These are phyloP conservation scores for Fagopyrum tataricum DNA, from an alignment of 148 eudicot genomes.

Conservation along the genomic window DNA sequence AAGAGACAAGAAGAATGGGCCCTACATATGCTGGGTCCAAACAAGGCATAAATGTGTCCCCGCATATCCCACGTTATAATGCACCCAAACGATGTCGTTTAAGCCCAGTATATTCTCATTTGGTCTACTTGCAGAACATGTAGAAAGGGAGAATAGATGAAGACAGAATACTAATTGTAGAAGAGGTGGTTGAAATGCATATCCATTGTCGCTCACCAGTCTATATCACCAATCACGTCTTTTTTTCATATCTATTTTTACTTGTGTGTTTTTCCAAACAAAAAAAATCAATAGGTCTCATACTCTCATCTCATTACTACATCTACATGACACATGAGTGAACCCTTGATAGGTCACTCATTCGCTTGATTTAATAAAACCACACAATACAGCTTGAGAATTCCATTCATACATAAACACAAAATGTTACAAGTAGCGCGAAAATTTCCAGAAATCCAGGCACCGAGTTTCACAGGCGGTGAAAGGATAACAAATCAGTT, in stretches of 20 bases:
- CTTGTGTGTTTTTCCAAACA: not conserved
- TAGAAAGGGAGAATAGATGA: not conserved
- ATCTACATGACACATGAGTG: not conserved
- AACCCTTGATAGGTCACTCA: not conserved
- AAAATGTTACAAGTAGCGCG: not conserved
- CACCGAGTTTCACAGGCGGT: constrained; percentile 4
- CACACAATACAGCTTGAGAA: not conserved
- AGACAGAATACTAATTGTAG: not conserved
- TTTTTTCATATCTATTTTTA: not conserved
- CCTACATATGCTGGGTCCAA: not conserved
- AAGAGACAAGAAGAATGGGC: not conserved
- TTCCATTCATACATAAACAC: not conserved
- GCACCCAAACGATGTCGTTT: not conserved
- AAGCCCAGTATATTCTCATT: not conserved
- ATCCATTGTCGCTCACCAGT: constrained; percentile 1
- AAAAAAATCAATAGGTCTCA: not conserved
- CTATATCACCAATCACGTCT: not conserved
- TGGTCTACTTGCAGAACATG: constrained; percentile 5
- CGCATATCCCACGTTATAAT: not conserved
- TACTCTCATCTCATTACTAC: too few species aligned
- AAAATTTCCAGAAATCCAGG: not conserved
- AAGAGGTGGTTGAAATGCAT: not conserved
- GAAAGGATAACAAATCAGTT: not conserved
- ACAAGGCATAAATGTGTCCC: not conserved
- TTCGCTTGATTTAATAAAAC: not conserved